Evolutionary conservation across 495 filamentous ascomycete genomes (phyloP).

Genomic region (Neurospora tetrasperma): DNA sequence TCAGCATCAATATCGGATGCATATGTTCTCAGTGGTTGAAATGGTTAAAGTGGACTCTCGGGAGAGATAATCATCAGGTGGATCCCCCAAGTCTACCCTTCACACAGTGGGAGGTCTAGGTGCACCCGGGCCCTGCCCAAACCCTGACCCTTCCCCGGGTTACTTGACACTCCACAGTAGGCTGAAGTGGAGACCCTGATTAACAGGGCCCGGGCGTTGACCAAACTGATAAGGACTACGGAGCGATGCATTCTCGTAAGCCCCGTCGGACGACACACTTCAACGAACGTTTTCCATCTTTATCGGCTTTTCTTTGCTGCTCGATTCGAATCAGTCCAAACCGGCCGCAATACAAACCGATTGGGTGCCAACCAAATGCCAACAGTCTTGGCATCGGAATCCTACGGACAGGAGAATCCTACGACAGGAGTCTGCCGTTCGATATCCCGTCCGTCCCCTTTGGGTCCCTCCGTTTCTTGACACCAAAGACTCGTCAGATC

Average conservation of each 20-base stretch:
- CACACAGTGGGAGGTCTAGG: too few relatives aligned
- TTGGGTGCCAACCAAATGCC: neutral
- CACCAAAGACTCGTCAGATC: neutral
- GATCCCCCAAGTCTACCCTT: neutral
- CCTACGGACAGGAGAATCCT: neutral
- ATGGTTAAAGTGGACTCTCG: neutral
- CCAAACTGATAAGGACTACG: slow-evolving; percentile 1
- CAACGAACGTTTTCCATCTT: neutral
- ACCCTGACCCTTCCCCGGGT: too few relatives aligned
- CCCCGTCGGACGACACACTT: neutral
- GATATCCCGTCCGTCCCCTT: neutral
- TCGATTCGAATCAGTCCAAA: neutral
- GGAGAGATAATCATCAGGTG: neutral
- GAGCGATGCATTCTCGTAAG: slow-evolving; percentile 3
- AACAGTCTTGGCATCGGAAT: neutral
- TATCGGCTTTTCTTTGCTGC: neutral
- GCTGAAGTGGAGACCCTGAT: neutral
- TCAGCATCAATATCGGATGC: neutral
- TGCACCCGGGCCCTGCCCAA: too few relatives aligned
- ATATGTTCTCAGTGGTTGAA: neutral
- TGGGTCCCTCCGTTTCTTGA: neutral
- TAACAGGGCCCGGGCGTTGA: neutral
- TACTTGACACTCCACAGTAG: too few relatives aligned
- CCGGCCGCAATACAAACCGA: neutral
- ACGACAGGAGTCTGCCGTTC: neutral